Evolutionary conservation across 1,139 yeast species (phyloP).

Genomic region (Candida sanyaensis): DNA sequence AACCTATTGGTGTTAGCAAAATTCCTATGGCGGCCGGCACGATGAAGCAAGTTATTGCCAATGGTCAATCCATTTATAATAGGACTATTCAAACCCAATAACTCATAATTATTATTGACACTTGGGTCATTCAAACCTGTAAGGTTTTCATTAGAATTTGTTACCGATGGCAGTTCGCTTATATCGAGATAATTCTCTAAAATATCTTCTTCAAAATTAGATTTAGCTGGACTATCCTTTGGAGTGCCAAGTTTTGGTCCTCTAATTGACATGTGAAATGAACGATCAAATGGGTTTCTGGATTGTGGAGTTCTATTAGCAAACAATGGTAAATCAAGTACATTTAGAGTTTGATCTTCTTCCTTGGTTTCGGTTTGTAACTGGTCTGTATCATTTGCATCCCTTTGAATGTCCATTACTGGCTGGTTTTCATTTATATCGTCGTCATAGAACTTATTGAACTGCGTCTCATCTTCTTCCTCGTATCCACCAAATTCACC

Average conservation of each 20-base stretch:
- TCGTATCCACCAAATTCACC: slow-evolving; percentile 54
- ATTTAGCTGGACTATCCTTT: slow-evolving; percentile 11
- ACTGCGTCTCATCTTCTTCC: slow-evolving; percentile 46
- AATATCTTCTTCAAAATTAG: slow-evolving; percentile 25
- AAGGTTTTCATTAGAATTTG: neutral
- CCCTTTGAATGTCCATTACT: neutral
- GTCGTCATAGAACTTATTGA: slow-evolving; percentile 22
- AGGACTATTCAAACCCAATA: slow-evolving; percentile 37
- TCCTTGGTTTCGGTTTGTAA: neutral
- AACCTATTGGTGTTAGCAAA: slow-evolving; percentile 15
- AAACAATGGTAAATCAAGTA: slow-evolving; percentile 4
- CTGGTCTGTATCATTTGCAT: neutral
- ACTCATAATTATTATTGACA: slow-evolving; percentile 17
- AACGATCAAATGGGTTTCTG: slow-evolving; percentile 22
- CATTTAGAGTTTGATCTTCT: neutral
- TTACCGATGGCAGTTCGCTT: slow-evolving; percentile 11
- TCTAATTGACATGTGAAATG: slow-evolving; percentile 35
- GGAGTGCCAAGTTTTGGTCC: slow-evolving; percentile 19
- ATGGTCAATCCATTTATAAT: slow-evolving; percentile 40
- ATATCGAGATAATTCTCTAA: slow-evolving; percentile 37
- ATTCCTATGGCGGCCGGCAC: slow-evolving; percentile 12
- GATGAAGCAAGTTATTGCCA: slow-evolving; percentile 29
- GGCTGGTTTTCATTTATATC: slow-evolving; percentile 12
- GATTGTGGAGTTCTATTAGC: neutral
- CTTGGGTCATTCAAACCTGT: neutral